Base-by-base conservation (phyloP, 768 basidiomycete species). In the Leucosporidium scottii region DNA sequence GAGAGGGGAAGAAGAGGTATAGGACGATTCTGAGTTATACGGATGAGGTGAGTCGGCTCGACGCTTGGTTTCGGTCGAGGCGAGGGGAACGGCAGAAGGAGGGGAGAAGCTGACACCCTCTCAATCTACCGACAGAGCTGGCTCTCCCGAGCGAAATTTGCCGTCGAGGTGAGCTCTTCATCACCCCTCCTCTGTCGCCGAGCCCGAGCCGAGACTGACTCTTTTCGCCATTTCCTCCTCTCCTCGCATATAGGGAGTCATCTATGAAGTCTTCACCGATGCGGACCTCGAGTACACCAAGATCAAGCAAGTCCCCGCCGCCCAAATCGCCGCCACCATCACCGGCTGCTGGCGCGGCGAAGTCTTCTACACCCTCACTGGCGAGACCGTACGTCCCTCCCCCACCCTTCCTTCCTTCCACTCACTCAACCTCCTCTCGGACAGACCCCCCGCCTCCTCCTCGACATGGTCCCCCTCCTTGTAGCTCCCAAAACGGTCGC, bases 301-400 rank as follows among this genome's bases (percentile, higher is more conserved):
- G 70, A 85, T 92, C 73, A 97, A 90, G 79, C 89, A 97, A 70
- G 92, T 99, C 17, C 93, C 94, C 6, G 80, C 82, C 55, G 83
- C 86, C 34, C 82, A 85, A 59, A 78, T 92, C 57, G 86, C 91
- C 17, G 93, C 89, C 10, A 82, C 84, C 51, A 84, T 97, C 65
- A 91, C 94, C 62, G 96, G 96, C 1, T 85, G 85, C 53, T 99
- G 96, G 96, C 82, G 85, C 67, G 86, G 86, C 62, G 82, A 82
- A 62, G 85, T 99, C 76, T 85, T 86, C 59, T 98, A 90, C 87
- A 86, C 86, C 76, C 69, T 82, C 55, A 83, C 83, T 28, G 80
- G 77, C 3, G 77, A 78, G 36, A 77, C 79, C 74, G 82, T 81
- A 62, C 54, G 79, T 75, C 12, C 39, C 18, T 39, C 58, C 23